Conservation (phyloP, 148 eudicot genomes). For the Vaccinium macrocarpon region DNA sequence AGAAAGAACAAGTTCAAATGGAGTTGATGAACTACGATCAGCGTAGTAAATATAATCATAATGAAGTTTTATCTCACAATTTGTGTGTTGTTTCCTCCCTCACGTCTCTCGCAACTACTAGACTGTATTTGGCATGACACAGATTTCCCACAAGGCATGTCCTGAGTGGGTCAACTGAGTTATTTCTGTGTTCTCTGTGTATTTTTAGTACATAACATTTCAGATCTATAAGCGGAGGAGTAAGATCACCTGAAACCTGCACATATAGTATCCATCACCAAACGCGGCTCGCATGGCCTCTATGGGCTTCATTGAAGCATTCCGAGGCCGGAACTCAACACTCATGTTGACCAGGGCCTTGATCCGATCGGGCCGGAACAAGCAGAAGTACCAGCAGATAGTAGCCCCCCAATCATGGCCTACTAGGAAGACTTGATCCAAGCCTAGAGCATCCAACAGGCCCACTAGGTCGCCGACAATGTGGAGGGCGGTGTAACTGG, state of each 20-base stretch:
- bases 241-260: conserved; percentile 38
- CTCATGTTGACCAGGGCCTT: conserved; percentile 36
- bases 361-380: conserved; percentile 33
- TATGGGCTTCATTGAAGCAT: conserved; percentile 20
- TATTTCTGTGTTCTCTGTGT: too few species aligned
- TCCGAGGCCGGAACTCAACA: conserved; percentile 23
- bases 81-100: too few species aligned
- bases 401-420: conserved; percentile 37
- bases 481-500: conserved; percentile 33
- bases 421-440: conserved; percentile 32
- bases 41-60: neutral
- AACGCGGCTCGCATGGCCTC: conserved; percentile 9
- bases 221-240: neutral
- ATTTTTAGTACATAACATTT: neutral
- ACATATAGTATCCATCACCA: conserved; percentile 37
- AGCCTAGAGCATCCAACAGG: conserved; percentile 27
- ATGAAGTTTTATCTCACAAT: too few species aligned
- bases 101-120: too few species aligned
- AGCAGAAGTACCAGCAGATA: conserved; percentile 31
- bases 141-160: too few species aligned
- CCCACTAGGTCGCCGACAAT: conserved; percentile 38
- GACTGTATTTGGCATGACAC: too few species aligned
- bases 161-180: too few species aligned
- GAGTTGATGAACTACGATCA: neutral
- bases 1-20: neutral